Evolutionary conservation across 2,329 filamentous ascomycete species (phyloP).

Genomic region (Tricladium varicosporioides): DNA sequence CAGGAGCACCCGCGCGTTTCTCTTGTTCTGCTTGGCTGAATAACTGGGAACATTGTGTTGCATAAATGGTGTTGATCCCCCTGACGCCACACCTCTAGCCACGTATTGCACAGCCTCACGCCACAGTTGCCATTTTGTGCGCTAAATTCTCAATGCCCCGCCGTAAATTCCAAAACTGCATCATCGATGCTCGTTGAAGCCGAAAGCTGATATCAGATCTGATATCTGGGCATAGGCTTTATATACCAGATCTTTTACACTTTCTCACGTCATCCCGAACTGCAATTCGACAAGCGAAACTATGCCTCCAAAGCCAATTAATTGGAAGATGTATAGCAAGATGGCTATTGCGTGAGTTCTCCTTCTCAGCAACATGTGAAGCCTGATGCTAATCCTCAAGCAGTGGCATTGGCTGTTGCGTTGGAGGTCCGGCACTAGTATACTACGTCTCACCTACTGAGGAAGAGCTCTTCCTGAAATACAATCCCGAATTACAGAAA

Average conservation of each 20-base stretch:
- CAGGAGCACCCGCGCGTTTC: too few relatives aligned
- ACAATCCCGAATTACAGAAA: constrained; percentile 93
- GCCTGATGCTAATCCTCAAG: constrained; percentile 11
- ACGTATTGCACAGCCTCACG: constrained; percentile 15
- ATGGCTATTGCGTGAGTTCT: constrained; percentile 65
- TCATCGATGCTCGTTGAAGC: too few relatives aligned
- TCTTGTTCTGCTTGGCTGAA: not conserved
- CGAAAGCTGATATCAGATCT: constrained; percentile 7
- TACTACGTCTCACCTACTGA: constrained; percentile 79
- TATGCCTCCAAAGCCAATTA: constrained; percentile 48
- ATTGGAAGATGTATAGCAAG: constrained; percentile 63
- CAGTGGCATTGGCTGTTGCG: constrained; percentile 68
- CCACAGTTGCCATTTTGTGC: not conserved
- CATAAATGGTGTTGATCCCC: not conserved
- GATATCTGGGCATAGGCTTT: not conserved
- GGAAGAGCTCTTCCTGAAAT: constrained; percentile 87
- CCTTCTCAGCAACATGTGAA: constrained; percentile 10
- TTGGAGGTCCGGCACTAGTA: constrained; percentile 84
- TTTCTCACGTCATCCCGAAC: not conserved
- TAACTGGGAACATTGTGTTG: not conserved
- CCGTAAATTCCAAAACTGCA: too few relatives aligned
- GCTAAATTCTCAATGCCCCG: too few relatives aligned
- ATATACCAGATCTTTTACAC: not conserved
- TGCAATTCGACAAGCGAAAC: constrained; percentile 2
- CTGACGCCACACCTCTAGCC: constrained; percentile 6